These are phyloP conservation scores for Teunomyces panamensis DNA, from an alignment of 805 yeast genomes.

Conservation along the genomic window DNA sequence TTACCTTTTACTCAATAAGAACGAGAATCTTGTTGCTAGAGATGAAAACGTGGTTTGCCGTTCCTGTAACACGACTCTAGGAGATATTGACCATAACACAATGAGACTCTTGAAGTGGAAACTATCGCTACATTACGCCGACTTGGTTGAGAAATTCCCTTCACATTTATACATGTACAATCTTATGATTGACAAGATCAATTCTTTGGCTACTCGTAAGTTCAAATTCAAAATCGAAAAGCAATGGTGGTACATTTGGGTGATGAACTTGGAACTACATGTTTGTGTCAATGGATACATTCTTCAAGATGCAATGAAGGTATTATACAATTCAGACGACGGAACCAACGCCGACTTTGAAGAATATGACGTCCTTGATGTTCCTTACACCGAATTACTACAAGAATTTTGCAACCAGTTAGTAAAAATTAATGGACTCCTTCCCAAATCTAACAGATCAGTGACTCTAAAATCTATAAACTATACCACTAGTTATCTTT, in stretches of 20 bases:
- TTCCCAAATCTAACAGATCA: conserved; percentile 18
- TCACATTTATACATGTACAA: conserved; percentile 19
- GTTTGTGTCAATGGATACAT: conserved; percentile 18
- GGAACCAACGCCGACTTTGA: conserved; percentile 9
- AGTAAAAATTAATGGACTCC: conserved; percentile 11
- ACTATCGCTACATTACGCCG: conserved; percentile 2
- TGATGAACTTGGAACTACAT: conserved; percentile 32
- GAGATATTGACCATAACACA: conserved; percentile 26
- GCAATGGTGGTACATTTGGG: conserved; percentile 29
- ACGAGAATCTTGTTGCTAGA: conserved; percentile 3
- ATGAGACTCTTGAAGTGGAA: conserved; percentile 11
- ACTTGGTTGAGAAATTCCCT: conserved; percentile 14
- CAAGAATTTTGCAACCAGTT: conserved; percentile 15
- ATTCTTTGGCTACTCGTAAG: conserved; percentile 36
- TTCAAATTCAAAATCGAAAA: conserved; percentile 17
- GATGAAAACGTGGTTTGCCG: conserved; percentile 26
- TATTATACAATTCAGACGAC: conserved; percentile 19
- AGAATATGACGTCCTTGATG: conserved; percentile 15
- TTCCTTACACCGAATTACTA: conserved; percentile 15
- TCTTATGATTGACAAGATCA: conserved; percentile 34
- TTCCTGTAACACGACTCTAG: conserved; percentile 38
- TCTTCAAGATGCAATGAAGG: conserved; percentile 25
- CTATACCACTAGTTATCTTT: conserved; percentile 11
- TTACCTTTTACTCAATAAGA: conserved; percentile 44
- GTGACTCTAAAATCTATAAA: conserved; percentile 13